A percentile compares a stretch with the other conserved stretches of the same genome.
phyloP scores from a whole-genome alignment of 2,329 filamentous ascomycete genomes.

The Aspergillus ruber region DNA sequence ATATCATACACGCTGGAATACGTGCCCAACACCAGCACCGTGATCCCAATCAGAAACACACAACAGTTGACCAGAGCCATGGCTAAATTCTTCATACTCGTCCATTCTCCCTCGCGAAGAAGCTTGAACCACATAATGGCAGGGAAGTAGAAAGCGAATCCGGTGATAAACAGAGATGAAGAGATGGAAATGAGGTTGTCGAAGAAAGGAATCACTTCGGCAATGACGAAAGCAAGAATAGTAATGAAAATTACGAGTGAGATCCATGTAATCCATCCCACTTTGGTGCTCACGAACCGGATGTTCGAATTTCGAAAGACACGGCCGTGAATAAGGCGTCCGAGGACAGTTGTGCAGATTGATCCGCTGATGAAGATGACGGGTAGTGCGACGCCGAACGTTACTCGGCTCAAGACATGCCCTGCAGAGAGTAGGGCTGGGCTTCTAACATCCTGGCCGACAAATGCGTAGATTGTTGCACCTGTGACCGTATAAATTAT shows the following conservation, averaged over 20 bases:
- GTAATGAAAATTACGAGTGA: conserved; percentile 48
- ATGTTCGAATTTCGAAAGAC: conserved; percentile 29
- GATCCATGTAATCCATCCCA: conserved; percentile 30
- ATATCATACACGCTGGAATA: conserved; percentile 53
- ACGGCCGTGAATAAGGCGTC: conserved; percentile 28
- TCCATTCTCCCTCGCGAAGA: conserved; percentile 22
- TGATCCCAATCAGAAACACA: conserved; percentile 64
- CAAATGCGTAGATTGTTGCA: conserved; percentile 26
- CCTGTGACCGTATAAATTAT: conserved; percentile 19
- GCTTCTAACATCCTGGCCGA: conserved; percentile 25
- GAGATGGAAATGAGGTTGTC: conserved; percentile 50
- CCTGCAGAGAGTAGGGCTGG: conserved; percentile 27
- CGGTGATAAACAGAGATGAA: conserved; percentile 70
- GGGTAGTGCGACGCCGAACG: conserved; percentile 28
- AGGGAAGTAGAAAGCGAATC: conserved; percentile 73
- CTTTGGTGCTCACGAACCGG: conserved; percentile 28
- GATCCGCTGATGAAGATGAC: conserved; percentile 34
- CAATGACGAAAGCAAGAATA: conserved; percentile 73
- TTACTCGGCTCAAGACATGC: conserved; percentile 19
- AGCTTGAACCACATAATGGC: conserved; percentile 37
- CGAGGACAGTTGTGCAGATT: conserved; percentile 30
- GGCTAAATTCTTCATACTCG: conserved; percentile 42
- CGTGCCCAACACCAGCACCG: conserved; percentile 71
- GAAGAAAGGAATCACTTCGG: conserved; percentile 82
- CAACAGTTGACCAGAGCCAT: conserved; percentile 58